Conservation (phyloP, 257 asterid species). For the Nicotiana noctiflora region DNA sequence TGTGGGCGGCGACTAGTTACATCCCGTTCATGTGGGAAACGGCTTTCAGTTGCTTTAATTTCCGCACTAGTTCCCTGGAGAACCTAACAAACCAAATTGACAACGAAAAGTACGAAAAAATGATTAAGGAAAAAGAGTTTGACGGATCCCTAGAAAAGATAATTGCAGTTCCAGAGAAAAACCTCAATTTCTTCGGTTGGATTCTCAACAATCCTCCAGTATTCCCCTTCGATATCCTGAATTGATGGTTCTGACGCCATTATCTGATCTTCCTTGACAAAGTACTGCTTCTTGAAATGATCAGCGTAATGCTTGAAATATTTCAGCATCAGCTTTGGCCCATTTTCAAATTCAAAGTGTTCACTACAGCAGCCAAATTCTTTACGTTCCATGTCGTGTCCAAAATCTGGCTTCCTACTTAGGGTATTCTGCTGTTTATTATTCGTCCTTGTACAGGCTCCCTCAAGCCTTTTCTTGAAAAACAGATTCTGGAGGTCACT, state of each 20-base stretch:
- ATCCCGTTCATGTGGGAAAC: slow-evolving; percentile 38
- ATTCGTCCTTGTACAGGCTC: slow-evolving; percentile 25
- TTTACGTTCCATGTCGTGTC: slow-evolving; percentile 21
- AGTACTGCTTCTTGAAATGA: slow-evolving; percentile 68
- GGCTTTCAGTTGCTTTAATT: slow-evolving; percentile 35
- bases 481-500: slow-evolving; percentile 34
- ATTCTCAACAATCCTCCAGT: slow-evolving; percentile 75
- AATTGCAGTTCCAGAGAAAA: background rate
- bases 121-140: slow-evolving; percentile 2
- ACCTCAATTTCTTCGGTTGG: slow-evolving; percentile 84
- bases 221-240: slow-evolving; percentile 67
- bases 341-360: slow-evolving; percentile 31
- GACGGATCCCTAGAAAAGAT: slow-evolving; percentile 9
- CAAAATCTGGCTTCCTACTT: slow-evolving; percentile 11
- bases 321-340: slow-evolving; percentile 54
- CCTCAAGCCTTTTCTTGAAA: slow-evolving; percentile 25
- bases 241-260: slow-evolving; percentile 32
- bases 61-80: slow-evolving; percentile 40
- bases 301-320: slow-evolving; percentile 59
- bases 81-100: slow-evolving; percentile 46
- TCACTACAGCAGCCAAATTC: slow-evolving; percentile 16
- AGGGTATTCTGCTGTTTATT: slow-evolving; percentile 26
- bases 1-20: slow-evolving; percentile 21
- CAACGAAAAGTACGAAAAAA: slow-evolving; percentile 15
- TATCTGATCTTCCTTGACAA: slow-evolving; percentile 25